Conservation (phyloP, 2,329 filamentous ascomycete species). For the Periconia digitata region DNA sequence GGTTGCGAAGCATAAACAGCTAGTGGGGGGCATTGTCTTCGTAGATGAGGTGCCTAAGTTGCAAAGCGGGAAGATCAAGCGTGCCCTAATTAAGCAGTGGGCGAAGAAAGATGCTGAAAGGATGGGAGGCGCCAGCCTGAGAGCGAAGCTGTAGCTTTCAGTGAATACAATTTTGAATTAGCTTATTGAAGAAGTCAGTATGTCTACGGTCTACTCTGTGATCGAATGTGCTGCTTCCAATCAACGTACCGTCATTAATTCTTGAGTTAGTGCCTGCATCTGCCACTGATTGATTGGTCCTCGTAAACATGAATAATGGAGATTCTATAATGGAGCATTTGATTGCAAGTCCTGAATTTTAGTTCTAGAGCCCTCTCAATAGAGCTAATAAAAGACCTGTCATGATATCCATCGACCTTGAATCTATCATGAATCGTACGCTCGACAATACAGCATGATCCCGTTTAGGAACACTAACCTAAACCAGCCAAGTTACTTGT, state of each 20-base stretch:
- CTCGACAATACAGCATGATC: not conserved
- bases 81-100: slow-evolving; percentile 60
- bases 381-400: too few relatives aligned
- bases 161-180: not conserved
- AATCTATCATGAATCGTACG: not conserved
- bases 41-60: slow-evolving; percentile 61
- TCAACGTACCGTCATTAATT: not conserved
- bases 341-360: too few relatives aligned
- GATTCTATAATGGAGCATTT: too few relatives aligned
- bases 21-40: slow-evolving; percentile 56
- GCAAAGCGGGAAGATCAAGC: slow-evolving; percentile 60
- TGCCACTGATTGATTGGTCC: too few relatives aligned
- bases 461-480: not conserved
- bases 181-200: too few relatives aligned
- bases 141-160: slow-evolving; percentile 23
- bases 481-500: not conserved
- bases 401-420: not conserved
- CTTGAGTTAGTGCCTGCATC: too few relatives aligned
- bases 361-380: too few relatives aligned
- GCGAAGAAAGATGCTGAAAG: slow-evolving; percentile 54
- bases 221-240: too few relatives aligned
- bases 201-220: too few relatives aligned
- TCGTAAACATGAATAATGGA: too few relatives aligned
- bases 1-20: slow-evolving; percentile 56
- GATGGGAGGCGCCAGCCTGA: slow-evolving; percentile 24